Evolutionary conservation across 129 eudicot genomes (phyloP), one percentile per base, ranked within the genome.

Genomic region (Flaveria sonorensis): DNA sequence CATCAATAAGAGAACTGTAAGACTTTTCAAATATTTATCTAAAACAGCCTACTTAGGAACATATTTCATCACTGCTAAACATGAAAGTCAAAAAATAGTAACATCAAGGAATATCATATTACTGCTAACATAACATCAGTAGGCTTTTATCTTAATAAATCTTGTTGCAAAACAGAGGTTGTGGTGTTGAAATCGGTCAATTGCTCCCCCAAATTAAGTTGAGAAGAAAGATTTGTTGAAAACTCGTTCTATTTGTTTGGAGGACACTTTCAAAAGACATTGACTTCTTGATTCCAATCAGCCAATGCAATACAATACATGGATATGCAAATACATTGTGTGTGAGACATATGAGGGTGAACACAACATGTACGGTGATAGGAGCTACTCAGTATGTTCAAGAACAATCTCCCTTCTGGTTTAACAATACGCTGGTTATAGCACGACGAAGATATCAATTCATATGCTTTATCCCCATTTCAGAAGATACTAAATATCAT

Each of bases 401-500:
- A 36, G 40, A 20, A 52, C 1, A 52, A 52, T 52, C 0, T 1
- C 59, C 20, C 59, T 52, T 45, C 48, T 13, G 40, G 39, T 69
- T 21, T 24, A 43, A 7, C 73, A 23, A 45, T 20, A 21, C 26
- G 10, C 57, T 13, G 57, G 14, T 69, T 45, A 7, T 69, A 16
- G 32, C 50, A 6, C 10, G 40, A 13, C 55, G 18, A 56, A 7
- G 55, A 20, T 21, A 56, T 57, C 77, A 73, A 42, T 10, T 20
- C 68, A 73, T 73, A 57, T 57, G 21, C 23, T 19, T 12, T 11
- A 73, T 73, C 18, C 68, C 68, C 23, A 57, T 12, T 7, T 40
- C 42, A 70, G 7, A 13, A 46, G 13, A 47, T 68, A 46, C n/a
- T 13, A 47, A 16, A 46, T 70, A 26, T 70, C 45, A 50, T 50